Base-by-base conservation (phyloP, 164 flowering plant genomes). In the Nelumbo lutea region DNA sequence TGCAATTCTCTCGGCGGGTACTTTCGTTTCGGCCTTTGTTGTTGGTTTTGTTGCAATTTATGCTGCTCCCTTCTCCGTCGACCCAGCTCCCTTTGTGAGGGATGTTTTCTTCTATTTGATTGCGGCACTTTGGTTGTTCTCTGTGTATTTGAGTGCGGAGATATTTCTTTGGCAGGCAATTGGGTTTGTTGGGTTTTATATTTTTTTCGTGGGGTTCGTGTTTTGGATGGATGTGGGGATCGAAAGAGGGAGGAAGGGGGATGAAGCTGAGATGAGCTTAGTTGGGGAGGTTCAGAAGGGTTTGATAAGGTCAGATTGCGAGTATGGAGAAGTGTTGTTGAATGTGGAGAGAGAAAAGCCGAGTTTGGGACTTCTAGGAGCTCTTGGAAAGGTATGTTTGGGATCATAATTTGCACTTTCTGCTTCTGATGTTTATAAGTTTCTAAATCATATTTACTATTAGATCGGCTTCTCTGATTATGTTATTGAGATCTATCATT, bases 161-260 rank as follows among this genome's bases (percentile, higher is more conserved):
- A 87, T 96, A 65, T 90, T 68, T 55, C 67, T 96, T 10, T 96
- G 97, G 98, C 99, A 96, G 78, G 99, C 98, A 1, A 66, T 87
- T 77, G 98, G 93, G 48, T 91, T 96, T 80, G 95, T 93, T 41
- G 91, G 83, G 75, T 93, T 90, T 70, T 96, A 96, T 79, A 53
- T 83, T 59, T 87, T 96, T 66, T 96, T 96, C 73, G 96, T 96
- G 58, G 99, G 85, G 73, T 69, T 92, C 75, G 99, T 95, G 79
- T 88, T 95, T 75, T 92, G 92, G 90, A 95, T 90, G 96, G 99
- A 95, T 84, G 84, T 88, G 66, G 91, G 90, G 10, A 72, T 61
- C 56, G 77, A 65, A 15, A 74, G 66, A 45, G 70, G 59, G 53
- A 68, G 43, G 42, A 67, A 59, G 65, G 72, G 68, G 65, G 74